Conservation (phyloP, 495 filamentous ascomycete genomes). For the Talaromyces liani region DNA sequence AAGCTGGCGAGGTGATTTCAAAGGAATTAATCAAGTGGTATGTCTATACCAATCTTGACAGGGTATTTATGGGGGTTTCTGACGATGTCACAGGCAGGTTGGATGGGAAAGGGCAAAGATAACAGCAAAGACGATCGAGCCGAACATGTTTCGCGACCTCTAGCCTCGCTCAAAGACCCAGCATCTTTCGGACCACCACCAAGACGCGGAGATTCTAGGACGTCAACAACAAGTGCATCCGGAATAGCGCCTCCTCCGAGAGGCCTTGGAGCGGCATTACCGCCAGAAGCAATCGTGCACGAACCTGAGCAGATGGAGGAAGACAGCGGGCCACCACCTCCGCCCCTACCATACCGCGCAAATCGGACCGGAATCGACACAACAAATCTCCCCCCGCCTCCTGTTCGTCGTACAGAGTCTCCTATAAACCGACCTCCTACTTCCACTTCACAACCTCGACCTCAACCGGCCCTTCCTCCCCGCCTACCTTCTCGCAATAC, state of each 20-base stretch:
- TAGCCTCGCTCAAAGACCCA: constrained; percentile 78
- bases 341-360: constrained; percentile 59
- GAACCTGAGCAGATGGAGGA: constrained; percentile 27
- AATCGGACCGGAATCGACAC: constrained; percentile 68
- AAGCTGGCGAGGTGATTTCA: constrained; percentile 52
- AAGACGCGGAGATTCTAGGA: constrained; percentile 54
- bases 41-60: constrained; percentile 8
- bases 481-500: constrained; percentile 60
- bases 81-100: constrained; percentile 30
- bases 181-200: constrained; percentile 80
- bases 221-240: constrained; percentile 19
- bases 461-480: constrained; percentile 51
- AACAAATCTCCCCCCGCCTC: constrained; percentile 63
- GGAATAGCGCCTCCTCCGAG: constrained; percentile 37
- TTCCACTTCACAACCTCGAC: constrained; percentile 36
- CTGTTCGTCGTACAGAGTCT: constrained; percentile 46
- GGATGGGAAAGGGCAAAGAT: constrained; percentile 49
- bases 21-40: constrained; percentile 53
- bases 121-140: constrained; percentile 21
- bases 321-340: constrained; percentile 35
- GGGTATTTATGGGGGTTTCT: not conserved
- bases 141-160: constrained; percentile 55
- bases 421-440: constrained; percentile 26
- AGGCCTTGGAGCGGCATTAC: constrained; percentile 40
- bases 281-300: constrained; percentile 32